A percentile compares a stretch with the other conserved stretches of the same genome.
These are phyloP conservation scores for Cerioporus squamosus DNA, from an alignment of 1,284 basidiomycete genomes.

Conservation along the genomic window DNA sequence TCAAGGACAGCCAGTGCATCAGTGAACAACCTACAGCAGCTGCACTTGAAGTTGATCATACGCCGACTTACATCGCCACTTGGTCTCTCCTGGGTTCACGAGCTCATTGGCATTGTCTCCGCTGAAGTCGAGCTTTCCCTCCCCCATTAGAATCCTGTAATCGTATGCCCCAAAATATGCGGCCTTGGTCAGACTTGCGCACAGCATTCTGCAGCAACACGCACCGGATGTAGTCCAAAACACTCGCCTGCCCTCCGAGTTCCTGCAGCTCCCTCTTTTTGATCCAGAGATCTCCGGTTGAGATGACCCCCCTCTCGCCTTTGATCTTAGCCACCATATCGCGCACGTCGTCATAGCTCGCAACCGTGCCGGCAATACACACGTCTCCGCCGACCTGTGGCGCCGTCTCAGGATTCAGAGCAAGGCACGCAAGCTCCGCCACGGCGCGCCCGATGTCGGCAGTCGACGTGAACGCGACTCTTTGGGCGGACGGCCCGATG, in stretches of 20 bases:
- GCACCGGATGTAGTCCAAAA: constrained; percentile 2
- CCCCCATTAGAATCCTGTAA: not conserved
- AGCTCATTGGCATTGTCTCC: not conserved
- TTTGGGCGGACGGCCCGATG: constrained; percentile 16
- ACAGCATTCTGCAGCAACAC: not conserved
- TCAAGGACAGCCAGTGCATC: not conserved
- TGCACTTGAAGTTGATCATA: too few relatives aligned
- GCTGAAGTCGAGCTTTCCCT: not conserved
- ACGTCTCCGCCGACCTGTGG: constrained; percentile 20
- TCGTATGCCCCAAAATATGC: too few relatives aligned
- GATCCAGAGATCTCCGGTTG: constrained; percentile 7
- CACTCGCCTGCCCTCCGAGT: not conserved
- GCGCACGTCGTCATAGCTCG: constrained; percentile 9
- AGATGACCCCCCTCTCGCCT: constrained; percentile 12
- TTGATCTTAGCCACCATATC: constrained; percentile 6
- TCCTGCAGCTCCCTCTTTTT: not conserved
- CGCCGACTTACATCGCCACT: not conserved
- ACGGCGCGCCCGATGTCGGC: constrained; percentile 25
- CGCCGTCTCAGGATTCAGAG: constrained; percentile 11
- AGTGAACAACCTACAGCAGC: too few relatives aligned
- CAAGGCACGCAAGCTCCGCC: constrained; percentile 25
- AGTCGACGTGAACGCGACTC: constrained; percentile 22
- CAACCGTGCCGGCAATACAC: constrained; percentile 16
- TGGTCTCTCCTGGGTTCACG: not conserved
- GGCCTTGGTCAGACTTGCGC: too few relatives aligned